Conservation (phyloP, 345 rosid genomes). For the Ricinus communis region DNA sequence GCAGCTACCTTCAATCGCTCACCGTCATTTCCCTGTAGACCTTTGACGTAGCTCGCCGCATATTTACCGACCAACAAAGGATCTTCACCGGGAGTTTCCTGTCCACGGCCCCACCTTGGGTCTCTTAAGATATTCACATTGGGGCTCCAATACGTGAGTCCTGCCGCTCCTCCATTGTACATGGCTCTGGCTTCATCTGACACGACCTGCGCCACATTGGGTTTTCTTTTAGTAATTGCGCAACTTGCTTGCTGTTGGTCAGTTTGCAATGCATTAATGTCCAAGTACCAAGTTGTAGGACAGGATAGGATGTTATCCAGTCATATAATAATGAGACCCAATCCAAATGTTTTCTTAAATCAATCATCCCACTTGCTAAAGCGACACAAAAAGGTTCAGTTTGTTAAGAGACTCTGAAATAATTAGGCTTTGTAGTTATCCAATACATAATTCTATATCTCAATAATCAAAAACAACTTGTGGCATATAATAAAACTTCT, state of each 20-base stretch:
- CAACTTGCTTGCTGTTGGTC: background rate
- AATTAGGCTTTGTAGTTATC: too few relatives aligned
- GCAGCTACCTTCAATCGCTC: constrained; percentile 36
- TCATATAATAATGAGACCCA: too few relatives aligned
- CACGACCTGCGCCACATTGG: constrained; percentile 18
- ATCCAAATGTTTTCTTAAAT: too few relatives aligned
- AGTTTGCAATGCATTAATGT: too few relatives aligned
- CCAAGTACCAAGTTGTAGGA: too few relatives aligned
- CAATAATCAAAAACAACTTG: too few relatives aligned
- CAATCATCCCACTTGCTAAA: too few relatives aligned
- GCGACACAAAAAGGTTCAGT: too few relatives aligned
- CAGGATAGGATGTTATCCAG: too few relatives aligned
- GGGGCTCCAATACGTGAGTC: constrained; percentile 35
- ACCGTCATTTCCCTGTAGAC: constrained; percentile 31
- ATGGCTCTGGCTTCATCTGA: constrained; percentile 34
- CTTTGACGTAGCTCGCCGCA: constrained; percentile 25
- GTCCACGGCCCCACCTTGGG: constrained; percentile 36
- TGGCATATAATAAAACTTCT: too few relatives aligned
- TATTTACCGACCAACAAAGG: constrained; percentile 21
- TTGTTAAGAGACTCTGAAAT: too few relatives aligned
- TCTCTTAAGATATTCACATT: constrained; percentile 29
- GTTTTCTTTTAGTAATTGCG: background rate
- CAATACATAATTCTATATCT: too few relatives aligned
- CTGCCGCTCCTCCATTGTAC: constrained; percentile 31
- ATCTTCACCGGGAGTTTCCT: constrained; percentile 37